phyloP scores from a whole-genome alignment of 345 rosid species.

The Moricandia moricandioides region DNA sequence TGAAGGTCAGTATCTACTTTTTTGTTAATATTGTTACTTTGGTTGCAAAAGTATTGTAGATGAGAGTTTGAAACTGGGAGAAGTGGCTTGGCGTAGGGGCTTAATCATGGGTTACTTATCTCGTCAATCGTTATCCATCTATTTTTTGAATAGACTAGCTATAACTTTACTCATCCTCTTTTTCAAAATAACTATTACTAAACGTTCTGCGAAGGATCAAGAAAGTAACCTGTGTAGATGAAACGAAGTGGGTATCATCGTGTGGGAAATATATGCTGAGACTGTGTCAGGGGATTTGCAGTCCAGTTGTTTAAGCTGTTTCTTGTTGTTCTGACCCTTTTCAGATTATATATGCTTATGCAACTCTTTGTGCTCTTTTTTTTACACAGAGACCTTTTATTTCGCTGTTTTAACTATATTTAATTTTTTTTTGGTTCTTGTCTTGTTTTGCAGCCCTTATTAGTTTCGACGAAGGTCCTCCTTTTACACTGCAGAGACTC shows the following conservation, averaged over 20 bases:
- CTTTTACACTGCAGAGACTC: slow-evolving; percentile 92
- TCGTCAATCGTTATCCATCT: not conserved
- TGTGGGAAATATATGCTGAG: slow-evolving; percentile 4
- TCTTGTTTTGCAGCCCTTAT: slow-evolving; percentile 55
- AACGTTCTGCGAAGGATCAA: not conserved
- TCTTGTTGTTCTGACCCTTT: not conserved
- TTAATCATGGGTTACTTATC: no score
- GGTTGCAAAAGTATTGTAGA: not conserved
- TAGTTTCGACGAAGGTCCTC: slow-evolving; percentile 81
- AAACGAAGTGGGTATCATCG: not conserved
- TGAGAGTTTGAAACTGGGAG: slow-evolving; percentile 11
- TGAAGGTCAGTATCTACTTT: slow-evolving; percentile 54
- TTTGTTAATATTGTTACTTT: slow-evolving; percentile 13
- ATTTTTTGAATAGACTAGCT: not conserved
- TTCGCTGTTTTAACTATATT: not conserved
- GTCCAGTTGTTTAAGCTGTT: not conserved
- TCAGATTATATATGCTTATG: not conserved
- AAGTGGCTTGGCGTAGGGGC: not conserved
- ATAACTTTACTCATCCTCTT: not conserved
- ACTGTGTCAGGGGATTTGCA: not conserved
- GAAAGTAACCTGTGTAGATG: not conserved
- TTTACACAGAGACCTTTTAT: not conserved
- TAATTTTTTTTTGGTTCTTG: slow-evolving; percentile 8
- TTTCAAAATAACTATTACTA: not conserved
- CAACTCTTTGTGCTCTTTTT: not conserved